phyloP scores from a whole-genome alignment of 169 alveolate species.

The Neospora caninum region DNA sequence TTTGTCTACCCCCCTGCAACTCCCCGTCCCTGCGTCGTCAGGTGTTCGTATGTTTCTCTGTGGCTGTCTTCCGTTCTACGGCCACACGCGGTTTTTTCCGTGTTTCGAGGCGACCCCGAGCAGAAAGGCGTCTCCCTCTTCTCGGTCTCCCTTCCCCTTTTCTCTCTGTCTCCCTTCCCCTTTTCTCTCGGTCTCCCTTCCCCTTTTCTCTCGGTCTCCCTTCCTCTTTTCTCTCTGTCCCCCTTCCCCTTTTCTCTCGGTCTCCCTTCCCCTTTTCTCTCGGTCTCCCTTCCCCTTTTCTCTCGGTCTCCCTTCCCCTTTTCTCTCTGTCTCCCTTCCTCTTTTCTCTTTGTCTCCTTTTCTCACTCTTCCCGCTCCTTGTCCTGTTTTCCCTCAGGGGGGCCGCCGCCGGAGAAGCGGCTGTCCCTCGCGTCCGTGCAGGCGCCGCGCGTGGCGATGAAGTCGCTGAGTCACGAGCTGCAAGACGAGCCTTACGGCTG shows the following conservation, averaged over 20 bases:
- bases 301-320: no score
- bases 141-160: neutral
- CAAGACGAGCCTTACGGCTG: slow-evolving; percentile 67
- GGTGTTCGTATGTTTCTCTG: no score
- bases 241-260: neutral
- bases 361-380: no score
- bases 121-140: no score
- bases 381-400: slow-evolving; percentile 38
- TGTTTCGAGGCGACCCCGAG: no score
- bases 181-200: neutral
- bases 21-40: neutral
- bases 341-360: no score
- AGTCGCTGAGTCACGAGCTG: slow-evolving; percentile 42
- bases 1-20: neutral
- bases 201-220: neutral
- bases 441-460: slow-evolving; percentile 63
- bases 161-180: neutral
- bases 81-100: no score
- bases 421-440: slow-evolving; percentile 34
- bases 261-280: neutral
- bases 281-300: no score
- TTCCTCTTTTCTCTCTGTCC: neutral
- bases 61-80: no score
- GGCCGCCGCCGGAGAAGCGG: slow-evolving; percentile 65
- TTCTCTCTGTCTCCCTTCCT: no score